Evolutionary conservation across 257 asterid genomes (phyloP).

Genomic region (Rubia yunnanensis): DNA sequence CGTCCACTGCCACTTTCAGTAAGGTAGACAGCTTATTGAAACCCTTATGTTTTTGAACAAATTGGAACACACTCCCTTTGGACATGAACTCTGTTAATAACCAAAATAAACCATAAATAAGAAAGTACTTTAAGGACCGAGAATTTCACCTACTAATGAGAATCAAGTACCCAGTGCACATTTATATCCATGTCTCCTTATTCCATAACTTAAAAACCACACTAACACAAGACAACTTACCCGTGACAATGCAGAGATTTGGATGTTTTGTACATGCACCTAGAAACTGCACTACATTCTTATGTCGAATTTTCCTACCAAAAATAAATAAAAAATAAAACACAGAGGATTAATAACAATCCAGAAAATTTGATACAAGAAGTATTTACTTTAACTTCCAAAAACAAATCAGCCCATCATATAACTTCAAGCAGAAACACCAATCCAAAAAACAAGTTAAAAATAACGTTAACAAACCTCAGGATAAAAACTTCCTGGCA

Average conservation of each 20-base stretch:
- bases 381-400: no score
- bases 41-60: constrained; percentile 33
- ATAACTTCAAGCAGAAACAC: not conserved
- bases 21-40: constrained; percentile 30
- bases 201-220: not conserved
- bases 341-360: not conserved
- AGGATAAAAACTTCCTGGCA: constrained; percentile 40
- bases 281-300: constrained; percentile 43
- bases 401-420: not conserved
- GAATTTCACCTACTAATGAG: no score
- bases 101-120: constrained; percentile 4
- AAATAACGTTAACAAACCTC: constrained; percentile 26
- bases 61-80: constrained; percentile 35
- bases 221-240: constrained; percentile 13
- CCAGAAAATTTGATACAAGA: not conserved
- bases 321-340: not conserved
- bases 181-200: not conserved
- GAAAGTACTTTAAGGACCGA: not conserved
- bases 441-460: not conserved
- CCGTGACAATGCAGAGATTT: constrained; percentile 41
- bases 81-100: constrained; percentile 35
- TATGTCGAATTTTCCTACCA: constrained; percentile 40
- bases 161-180: no score
- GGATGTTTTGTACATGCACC: constrained; percentile 49
- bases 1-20: constrained; percentile 39